A percentile compares a stretch with the other conserved stretches of the same genome.
These are phyloP conservation scores for Talaromyces amestolkiae DNA, from an alignment of 2,329 filamentous ascomycete species.

Conservation along the genomic window DNA sequence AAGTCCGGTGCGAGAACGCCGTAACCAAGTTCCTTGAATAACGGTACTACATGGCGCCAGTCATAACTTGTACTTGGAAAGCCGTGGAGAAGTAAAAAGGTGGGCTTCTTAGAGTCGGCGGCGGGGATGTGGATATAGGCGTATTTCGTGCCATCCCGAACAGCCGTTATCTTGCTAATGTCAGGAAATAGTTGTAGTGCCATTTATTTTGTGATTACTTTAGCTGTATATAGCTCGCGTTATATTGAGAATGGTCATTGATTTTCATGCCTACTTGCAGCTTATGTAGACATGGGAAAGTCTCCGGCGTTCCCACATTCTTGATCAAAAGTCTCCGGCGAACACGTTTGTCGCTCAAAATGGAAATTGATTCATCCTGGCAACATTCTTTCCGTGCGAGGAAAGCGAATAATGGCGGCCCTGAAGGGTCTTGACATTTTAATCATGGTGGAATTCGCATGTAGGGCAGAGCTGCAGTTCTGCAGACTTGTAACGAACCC, in stretches of 20 bases:
- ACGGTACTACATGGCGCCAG: slow-evolving; percentile 42
- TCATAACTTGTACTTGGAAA: slow-evolving; percentile 49
- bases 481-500: too few species aligned
- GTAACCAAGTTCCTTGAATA: slow-evolving; percentile 39
- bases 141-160: slow-evolving; percentile 22
- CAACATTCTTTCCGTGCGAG: too few species aligned
- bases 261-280: not conserved
- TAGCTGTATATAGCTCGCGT: too few species aligned
- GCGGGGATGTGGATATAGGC: slow-evolving; percentile 31
- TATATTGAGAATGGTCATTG: too few species aligned
- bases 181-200: slow-evolving; percentile 14
- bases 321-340: not conserved
- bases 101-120: slow-evolving; percentile 24
- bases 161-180: slow-evolving; percentile 2
- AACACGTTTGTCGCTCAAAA: not conserved
- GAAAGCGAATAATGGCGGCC: too few species aligned
- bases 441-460: too few species aligned
- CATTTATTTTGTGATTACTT: not conserved
- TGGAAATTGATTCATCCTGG: too few species aligned
- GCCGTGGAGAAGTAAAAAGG: slow-evolving; percentile 51
- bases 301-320: not conserved
- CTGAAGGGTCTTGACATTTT: too few species aligned
- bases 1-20: slow-evolving; percentile 47
- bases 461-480: too few species aligned
- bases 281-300: not conserved